phyloP scores from a whole-genome alignment of 495 filamentous ascomycete genomes.

The Penicillium ochrochloron region DNA sequence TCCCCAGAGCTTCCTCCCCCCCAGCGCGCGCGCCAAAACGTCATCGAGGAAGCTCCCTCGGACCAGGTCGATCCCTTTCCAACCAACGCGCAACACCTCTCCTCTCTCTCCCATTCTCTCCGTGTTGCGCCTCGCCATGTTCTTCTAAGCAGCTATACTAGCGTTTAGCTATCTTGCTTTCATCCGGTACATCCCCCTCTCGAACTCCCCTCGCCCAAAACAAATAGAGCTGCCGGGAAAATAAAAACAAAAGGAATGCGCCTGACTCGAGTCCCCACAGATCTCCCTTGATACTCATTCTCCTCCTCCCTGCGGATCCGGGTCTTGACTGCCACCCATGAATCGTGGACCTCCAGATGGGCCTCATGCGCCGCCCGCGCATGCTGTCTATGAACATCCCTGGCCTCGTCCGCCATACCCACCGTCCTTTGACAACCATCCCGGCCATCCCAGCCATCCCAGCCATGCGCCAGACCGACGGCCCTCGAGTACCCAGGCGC shows the following conservation, averaged over 20 bases:
- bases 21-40: neutral
- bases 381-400: conserved; percentile 39
- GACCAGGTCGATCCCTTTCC: neutral
- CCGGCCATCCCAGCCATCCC: neutral
- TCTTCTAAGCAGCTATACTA: conserved; percentile 19
- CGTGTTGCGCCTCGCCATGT: conserved; percentile 25
- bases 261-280: conserved; percentile 21
- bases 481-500: conserved; percentile 36
- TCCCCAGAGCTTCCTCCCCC: neutral
- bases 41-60: neutral
- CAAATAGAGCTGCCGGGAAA: neutral
- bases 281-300: conserved; percentile 7
- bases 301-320: conserved; percentile 15
- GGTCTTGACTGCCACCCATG: conserved; percentile 31
- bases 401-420: conserved; percentile 42
- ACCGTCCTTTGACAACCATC: conserved; percentile 33
- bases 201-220: neutral
- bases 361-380: conserved; percentile 34
- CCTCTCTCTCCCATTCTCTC: neutral
- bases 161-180: conserved; percentile 23
- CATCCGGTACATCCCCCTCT: conserved; percentile 15
- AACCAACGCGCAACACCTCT: neutral
- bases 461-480: conserved; percentile 40
- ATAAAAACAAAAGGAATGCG: conserved; percentile 15
- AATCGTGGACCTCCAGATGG: conserved; percentile 42